phyloP scores from a whole-genome alignment of 179 eudicot species.

The Sideroxylon spinosum region DNA sequence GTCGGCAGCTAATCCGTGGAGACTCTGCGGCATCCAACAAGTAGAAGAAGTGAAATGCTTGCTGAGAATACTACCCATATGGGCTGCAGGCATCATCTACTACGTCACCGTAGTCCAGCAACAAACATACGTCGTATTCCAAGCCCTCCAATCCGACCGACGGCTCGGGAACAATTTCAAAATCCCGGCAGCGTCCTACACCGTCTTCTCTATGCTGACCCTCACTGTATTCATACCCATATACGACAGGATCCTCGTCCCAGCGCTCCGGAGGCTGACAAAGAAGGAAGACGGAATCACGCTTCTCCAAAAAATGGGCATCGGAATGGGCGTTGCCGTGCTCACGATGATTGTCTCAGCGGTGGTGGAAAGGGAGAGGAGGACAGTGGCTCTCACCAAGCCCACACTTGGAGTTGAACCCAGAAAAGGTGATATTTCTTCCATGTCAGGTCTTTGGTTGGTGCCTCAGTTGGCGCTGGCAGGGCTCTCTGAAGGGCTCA shows the following conservation, averaged over 20 bases:
- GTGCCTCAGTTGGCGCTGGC: slow-evolving; percentile 42
- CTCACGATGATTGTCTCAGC: slow-evolving; percentile 31
- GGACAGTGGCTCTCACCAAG: slow-evolving; percentile 27
- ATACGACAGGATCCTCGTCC: slow-evolving; percentile 63
- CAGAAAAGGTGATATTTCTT: slow-evolving; percentile 32
- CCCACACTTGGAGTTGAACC: slow-evolving; percentile 29
- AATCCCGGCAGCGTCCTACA: slow-evolving; percentile 68
- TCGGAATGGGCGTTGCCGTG: slow-evolving; percentile 38
- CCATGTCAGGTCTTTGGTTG: slow-evolving; percentile 62
- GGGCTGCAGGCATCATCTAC: slow-evolving; percentile 53
- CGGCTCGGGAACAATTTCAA: slow-evolving; percentile 34
- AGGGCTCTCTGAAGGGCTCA: slow-evolving; percentile 67
- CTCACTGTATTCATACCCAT: slow-evolving; percentile 61
- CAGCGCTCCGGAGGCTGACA: slow-evolving; percentile 40
- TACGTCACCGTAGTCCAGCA: slow-evolving; percentile 27
- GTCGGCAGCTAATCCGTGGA: slow-evolving; percentile 60
- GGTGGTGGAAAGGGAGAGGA: slow-evolving; percentile 38
- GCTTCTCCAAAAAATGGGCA: slow-evolving; percentile 54
- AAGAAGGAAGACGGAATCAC: slow-evolving; percentile 50
- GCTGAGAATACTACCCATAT: slow-evolving; percentile 61
- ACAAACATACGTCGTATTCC: slow-evolving; percentile 55
- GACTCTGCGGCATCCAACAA: slow-evolving; percentile 59
- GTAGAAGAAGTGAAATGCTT: slow-evolving; percentile 75
- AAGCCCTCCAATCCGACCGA: slow-evolving; percentile 66
- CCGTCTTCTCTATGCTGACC: slow-evolving; percentile 51